phyloP scores from a whole-genome alignment of 805 yeast genomes.

The Zygotorulaspora sp. region DNA sequence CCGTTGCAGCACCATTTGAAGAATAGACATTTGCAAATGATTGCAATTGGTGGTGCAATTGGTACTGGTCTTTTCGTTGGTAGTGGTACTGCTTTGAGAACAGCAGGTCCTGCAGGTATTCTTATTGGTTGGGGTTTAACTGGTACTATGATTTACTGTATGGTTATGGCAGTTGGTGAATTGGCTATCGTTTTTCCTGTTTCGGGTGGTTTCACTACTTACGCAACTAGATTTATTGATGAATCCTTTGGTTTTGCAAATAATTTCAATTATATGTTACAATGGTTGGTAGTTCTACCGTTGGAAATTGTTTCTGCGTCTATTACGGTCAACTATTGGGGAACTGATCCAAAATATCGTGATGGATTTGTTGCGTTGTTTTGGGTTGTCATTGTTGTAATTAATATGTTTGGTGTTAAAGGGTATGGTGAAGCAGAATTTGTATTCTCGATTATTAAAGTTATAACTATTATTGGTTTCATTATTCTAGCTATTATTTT shows the following conservation, averaged over 20 bases:
- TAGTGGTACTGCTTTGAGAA: constrained; percentile 55
- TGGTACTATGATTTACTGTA: constrained; percentile 52
- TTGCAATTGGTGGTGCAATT: constrained; percentile 67
- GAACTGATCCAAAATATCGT: constrained; percentile 41
- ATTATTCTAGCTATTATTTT: constrained; percentile 50
- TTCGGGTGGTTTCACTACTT: constrained; percentile 62
- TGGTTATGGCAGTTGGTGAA: constrained; percentile 61
- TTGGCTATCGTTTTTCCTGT: constrained; percentile 57
- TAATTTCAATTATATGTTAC: constrained; percentile 54
- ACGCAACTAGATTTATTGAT: constrained; percentile 55
- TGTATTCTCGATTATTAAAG: constrained; percentile 45
- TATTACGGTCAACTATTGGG: constrained; percentile 51
- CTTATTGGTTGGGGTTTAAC: constrained; percentile 51
- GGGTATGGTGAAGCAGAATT: constrained; percentile 55
- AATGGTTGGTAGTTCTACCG: constrained; percentile 50
- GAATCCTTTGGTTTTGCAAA: constrained; percentile 59
- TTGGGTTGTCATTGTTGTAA: constrained; percentile 43
- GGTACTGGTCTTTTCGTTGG: constrained; percentile 78
- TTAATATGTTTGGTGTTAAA: constrained; percentile 51
- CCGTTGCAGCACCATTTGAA: constrained; percentile 55
- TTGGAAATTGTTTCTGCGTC: constrained; percentile 52
- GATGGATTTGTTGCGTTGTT: constrained; percentile 49
- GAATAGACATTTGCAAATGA: constrained; percentile 55
- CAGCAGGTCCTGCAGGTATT: constrained; percentile 66
- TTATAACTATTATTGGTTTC: constrained; percentile 48